Percentiles rank a stretch among this genome's conserved stretches.
Conservation (phyloP, 2,329 filamentous ascomycete species). For the Botrytis aclada region DNA sequence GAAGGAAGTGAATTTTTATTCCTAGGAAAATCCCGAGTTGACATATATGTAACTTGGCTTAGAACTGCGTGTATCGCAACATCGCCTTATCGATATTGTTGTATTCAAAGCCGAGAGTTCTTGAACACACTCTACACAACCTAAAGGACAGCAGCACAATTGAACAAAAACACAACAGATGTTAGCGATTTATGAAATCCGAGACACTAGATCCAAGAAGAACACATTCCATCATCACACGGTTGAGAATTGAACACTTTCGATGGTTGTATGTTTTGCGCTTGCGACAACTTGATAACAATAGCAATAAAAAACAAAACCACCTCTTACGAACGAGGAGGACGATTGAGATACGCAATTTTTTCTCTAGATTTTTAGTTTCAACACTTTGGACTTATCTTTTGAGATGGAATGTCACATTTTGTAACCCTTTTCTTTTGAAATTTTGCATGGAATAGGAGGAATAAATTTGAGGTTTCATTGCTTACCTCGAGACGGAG, state of each 20-base stretch:
- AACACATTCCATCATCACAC: background rate
- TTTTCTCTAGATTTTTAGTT: background rate
- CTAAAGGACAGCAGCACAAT: background rate
- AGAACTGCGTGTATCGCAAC: constrained; percentile 7
- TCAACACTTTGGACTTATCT: background rate
- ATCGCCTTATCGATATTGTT: constrained; percentile 20
- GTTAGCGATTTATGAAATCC: background rate
- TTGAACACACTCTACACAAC: background rate
- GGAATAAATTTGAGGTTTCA: background rate
- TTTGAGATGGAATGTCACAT: background rate
- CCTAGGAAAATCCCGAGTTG: background rate
- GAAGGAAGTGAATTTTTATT: constrained; percentile 12
- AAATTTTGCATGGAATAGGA: background rate
- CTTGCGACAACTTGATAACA: background rate
- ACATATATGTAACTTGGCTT: constrained; percentile 6
- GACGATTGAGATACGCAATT: background rate
- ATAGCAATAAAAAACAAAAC: background rate
- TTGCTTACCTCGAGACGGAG: constrained; percentile 11
- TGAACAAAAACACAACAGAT: background rate
- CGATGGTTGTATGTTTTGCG: background rate
- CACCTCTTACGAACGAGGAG: background rate
- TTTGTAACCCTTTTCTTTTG: background rate
- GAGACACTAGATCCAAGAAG: background rate
- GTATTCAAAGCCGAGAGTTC: constrained; percentile 1
- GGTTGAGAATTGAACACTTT: background rate